These are phyloP conservation scores for Xylariaceae sp. DNA, from an alignment of 2,329 filamentous ascomycete genomes.

Conservation along the genomic window DNA sequence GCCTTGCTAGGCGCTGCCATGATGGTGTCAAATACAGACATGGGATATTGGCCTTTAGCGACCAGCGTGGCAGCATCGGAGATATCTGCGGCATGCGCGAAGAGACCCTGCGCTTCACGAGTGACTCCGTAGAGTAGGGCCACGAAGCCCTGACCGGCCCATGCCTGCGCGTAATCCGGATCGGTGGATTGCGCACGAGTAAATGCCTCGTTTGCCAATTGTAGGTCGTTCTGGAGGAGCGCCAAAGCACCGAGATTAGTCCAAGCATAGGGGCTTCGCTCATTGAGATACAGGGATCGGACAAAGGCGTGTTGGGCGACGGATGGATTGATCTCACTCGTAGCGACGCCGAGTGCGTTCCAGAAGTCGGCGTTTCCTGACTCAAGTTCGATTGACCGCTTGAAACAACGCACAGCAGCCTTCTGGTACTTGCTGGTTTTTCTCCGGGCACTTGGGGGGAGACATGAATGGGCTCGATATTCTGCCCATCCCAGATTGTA, in stretches of 20 bases:
- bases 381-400: slow-evolving; percentile 90
- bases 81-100: slow-evolving; percentile 92
- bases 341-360: slow-evolving; percentile 91
- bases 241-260: slow-evolving; percentile 86
- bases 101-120: slow-evolving; percentile 75
- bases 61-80: slow-evolving; percentile 69
- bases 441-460: slow-evolving; percentile 48
- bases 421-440: slow-evolving; percentile 66
- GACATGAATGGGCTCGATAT: slow-evolving; percentile 68
- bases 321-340: slow-evolving; percentile 75
- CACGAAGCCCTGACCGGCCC: slow-evolving; percentile 87
- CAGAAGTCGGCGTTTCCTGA: slow-evolving; percentile 93
- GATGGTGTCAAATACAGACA: slow-evolving; percentile 78
- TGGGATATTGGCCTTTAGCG: slow-evolving; percentile 71
- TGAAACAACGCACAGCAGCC: slow-evolving; percentile 84
- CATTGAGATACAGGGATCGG: slow-evolving; percentile 85
- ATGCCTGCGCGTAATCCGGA: slow-evolving; percentile 87
- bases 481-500: slow-evolving; percentile 97
- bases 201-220: slow-evolving; percentile 86
- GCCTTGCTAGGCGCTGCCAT: slow-evolving; percentile 49
- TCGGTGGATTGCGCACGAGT: slow-evolving; percentile 89
- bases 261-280: slow-evolving; percentile 80
- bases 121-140: slow-evolving; percentile 69
- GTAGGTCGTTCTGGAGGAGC: slow-evolving; percentile 72
- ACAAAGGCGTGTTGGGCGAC: slow-evolving; percentile 93